These are phyloP conservation scores for Pleurotus platypus DNA, from an alignment of 768 basidiomycete species.

Conservation along the genomic window DNA sequence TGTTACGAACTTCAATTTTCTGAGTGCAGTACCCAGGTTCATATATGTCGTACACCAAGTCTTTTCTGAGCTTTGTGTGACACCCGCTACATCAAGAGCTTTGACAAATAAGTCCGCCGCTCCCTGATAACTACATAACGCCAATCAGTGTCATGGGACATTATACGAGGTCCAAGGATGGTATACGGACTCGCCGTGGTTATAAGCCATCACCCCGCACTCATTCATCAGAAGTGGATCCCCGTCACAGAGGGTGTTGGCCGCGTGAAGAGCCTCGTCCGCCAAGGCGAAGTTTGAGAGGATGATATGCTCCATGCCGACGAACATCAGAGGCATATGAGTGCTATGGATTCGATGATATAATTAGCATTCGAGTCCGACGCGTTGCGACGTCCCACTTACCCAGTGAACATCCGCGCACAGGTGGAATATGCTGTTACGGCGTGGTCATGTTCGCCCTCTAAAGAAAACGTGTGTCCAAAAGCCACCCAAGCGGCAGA, in stretches of 20 bases:
- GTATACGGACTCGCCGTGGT: conserved; percentile 68
- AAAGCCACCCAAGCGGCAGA: conserved; percentile 98
- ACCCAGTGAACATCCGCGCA: conserved; percentile 94
- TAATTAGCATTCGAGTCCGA: not conserved
- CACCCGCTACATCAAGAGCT: conserved; percentile 77
- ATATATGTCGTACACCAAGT: conserved; percentile 89
- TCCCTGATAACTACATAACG: conserved; percentile 55
- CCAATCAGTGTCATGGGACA: conserved; percentile 1
- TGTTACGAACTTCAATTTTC: conserved; percentile 67
- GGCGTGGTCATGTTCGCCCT: conserved; percentile 98
- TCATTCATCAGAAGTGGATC: conserved; percentile 93
- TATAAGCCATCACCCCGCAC: conserved; percentile 88
- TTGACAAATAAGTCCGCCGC: conserved; percentile 71
- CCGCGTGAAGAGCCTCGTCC: conserved; percentile 84
- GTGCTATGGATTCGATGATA: conserved; percentile 48
- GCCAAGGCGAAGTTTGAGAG: conserved; percentile 80
- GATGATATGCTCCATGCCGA: conserved; percentile 97
- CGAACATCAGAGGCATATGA: conserved; percentile 90
- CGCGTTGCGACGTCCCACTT: conserved; percentile 16
- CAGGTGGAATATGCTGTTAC: conserved; percentile 98
- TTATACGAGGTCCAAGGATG: not conserved
- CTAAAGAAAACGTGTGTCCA: conserved; percentile 94
- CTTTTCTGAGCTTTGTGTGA: conserved; percentile 79
- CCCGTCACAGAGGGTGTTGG: conserved; percentile 74
- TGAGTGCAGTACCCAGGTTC: conserved; percentile 87